Conservation (phyloP, 495 filamentous ascomycete species). For the Entonaema liquescens region DNA sequence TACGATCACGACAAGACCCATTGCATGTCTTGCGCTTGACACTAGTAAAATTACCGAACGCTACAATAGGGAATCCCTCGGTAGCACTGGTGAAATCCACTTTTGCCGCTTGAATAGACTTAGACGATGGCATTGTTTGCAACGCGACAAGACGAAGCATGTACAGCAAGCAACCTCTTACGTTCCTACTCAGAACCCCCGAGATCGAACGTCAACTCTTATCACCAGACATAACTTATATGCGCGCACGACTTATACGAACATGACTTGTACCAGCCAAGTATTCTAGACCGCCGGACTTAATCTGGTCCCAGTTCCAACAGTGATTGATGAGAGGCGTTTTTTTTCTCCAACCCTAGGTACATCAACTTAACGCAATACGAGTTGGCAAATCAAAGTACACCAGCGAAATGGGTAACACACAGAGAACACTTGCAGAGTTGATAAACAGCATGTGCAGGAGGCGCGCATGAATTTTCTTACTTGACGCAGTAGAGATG, state of each 20-base stretch:
- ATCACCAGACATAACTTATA: background rate
- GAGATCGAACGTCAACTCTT: conserved; percentile 8
- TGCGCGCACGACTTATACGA: conserved; percentile 15
- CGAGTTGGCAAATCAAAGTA: conserved; percentile 36
- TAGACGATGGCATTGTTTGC: background rate
- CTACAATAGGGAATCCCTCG: conserved; percentile 8
- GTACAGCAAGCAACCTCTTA: background rate
- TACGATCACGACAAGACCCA: conserved; percentile 10
- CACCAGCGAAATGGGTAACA: conserved; percentile 21
- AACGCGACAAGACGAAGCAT: background rate
- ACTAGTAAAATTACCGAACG: conserved; percentile 18
- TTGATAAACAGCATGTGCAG: conserved; percentile 20
- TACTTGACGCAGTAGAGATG: background rate
- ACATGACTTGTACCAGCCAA: conserved; percentile 6
- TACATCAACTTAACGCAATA: conserved; percentile 34
- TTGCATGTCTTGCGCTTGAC: background rate
- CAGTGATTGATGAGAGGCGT: background rate
- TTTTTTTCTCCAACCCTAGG: conserved; percentile 21
- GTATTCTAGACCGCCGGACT: conserved; percentile 18
- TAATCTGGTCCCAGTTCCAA: background rate
- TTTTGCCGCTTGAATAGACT: background rate
- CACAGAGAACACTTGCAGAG: conserved; percentile 26
- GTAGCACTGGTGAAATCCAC: background rate
- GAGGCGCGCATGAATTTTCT: conserved; percentile 17
- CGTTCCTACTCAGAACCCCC: background rate